Evolutionary conservation across 2,329 filamentous ascomycete species (phyloP), one percentile per base, ranked within the genome.

Genomic region (Ascomycota sp.): DNA sequence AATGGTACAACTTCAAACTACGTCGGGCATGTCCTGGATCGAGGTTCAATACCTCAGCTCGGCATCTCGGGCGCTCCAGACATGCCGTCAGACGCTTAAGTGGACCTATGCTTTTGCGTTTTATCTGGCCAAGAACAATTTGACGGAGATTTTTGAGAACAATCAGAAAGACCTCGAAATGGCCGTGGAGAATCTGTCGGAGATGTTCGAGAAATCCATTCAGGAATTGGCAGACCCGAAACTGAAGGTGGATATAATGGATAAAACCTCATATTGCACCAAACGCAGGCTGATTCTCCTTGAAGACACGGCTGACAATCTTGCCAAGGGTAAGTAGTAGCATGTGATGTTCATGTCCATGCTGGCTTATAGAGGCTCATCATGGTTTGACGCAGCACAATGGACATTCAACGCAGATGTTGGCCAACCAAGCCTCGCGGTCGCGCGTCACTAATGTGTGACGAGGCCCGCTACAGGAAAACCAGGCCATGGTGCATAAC

Each of bases 101-200:
- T 98, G 89, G 89, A 98, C 89, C 0, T 98, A 98, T 45, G 89
- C 89, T 0, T 98, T 98, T 54, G 89, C 89, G 1, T 98, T 89
- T 50, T 98, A 98, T 47, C 70, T 98, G n/a, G 76, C 77, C 3
- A 74, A 82, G 32, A 95, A 94, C 62, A 95, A 98, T 46, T 59
- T 89, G 32, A 95, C 89, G 0, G 81, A 86, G 47, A 95, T 98
- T 31, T 98, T 98, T 35, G 89, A 98, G 51, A 85, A 95, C 51
- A 98, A 98, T 50, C 89, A 98, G 46, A 93, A 93, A 52, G 89
- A 98, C 48, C 58, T 98, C 17, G 89, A 98, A 53, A 78, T 98
- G 72, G 86, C 89, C 0, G 89, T 95, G 1, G 89, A 98, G 57
- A 85, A 80, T 33, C 57, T 98, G 38, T 93, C 82, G n/a, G 85